Evolutionary conservation across 2,329 filamentous ascomycete genomes (phyloP), one percentile per base, ranked within the genome.

Genomic region (Colletotrichum eleusines): DNA sequence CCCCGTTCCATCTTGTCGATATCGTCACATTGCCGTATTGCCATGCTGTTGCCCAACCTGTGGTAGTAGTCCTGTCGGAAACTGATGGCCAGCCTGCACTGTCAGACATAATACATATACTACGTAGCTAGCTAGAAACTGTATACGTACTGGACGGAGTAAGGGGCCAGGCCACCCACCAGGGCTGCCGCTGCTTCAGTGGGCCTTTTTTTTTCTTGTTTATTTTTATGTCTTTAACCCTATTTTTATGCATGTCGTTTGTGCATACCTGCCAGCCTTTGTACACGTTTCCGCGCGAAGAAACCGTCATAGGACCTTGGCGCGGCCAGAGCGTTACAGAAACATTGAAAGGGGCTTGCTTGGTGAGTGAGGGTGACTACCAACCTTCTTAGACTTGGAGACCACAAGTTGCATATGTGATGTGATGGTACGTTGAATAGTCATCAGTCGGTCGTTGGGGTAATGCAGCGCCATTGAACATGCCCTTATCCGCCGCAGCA

Each of bases 401-500:
- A 70, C 66, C 69, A 58, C 38, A 16, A 71, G 67, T 59, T 73
- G 61, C 73, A 72, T 73, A 78, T 78, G 76, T 76, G 7, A 48
- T 14, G 44, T 28, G 75, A 78, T 78, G 76, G 74, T 74, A 79
- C 61, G 61, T 66, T 70, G 63, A 42, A 51, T 67, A 66, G 14
- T 28, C 16, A 6, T 18, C 20, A 20, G 42, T 35, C 31, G 31
- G 51, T 35, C 67, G 63, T 71, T 63, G 66, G 26, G 64, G 66
- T 69, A 69, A 69, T 71, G 76, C 72, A 75, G 74, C 75, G 74
- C 74, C 76, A 76, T 76, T 78, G 75, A 74, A 59, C 74, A 75
- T 78, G 78, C 74, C 70, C 62, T 63, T 68, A 63, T 26, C 68
- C 68, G 68, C 68, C 63, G 58, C 40, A 46, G 58, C 42, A 20